Base-by-base conservation (phyloP, 495 filamentous ascomycete species). In the Neurospora sp. region DNA sequence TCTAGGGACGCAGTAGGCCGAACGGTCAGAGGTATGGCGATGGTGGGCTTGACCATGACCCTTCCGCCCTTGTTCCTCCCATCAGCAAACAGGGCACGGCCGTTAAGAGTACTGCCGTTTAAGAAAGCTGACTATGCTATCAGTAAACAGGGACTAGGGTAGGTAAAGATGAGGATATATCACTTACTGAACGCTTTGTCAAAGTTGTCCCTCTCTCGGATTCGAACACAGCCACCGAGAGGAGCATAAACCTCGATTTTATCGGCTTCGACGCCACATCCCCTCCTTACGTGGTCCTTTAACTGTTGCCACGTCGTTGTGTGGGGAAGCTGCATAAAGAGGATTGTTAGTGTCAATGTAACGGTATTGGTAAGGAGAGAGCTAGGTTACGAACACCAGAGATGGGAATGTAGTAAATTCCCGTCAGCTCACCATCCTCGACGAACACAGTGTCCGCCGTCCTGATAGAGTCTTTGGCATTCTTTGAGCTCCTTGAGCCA, bases 221-320 rank as follows among this genome's bases (percentile, higher is more conserved):
- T 75, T 34, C 75, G 72, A 11, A 79, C 78, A 21, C 70, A 78
- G 7, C 74, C 78, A 34, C 69, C 42, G 2, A 75, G 76, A 5
- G 78, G 76, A 9, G 73, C 70, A 54, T 78, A 79, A 21, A 77
- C 72, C 31, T 74, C 74, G 39, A 71, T 75, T 36, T 73, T 72
- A 39, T 78, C 74, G 13, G 78, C 73, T 17, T 78, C 78, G 66
- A 66, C 54, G 19, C 54, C 54, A 34, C 54, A 66, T 66, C 54
- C 54, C 54, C 54, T 66, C 54, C 54, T 66, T 66, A 66, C 54
- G 54, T 66, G 54, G 54, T 66, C 72, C 39, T 76, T 78, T 13
- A 79, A 72, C 11, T 78, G 71, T 54, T 70, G 69, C 74, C 76
- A 76, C 54, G 76, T 78, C n/a, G 78, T 79, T 31, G 38, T 38